phyloP scores from a whole-genome alignment of 2,329 filamentous ascomycete species.

The Blastomyces gilchristii region DNA sequence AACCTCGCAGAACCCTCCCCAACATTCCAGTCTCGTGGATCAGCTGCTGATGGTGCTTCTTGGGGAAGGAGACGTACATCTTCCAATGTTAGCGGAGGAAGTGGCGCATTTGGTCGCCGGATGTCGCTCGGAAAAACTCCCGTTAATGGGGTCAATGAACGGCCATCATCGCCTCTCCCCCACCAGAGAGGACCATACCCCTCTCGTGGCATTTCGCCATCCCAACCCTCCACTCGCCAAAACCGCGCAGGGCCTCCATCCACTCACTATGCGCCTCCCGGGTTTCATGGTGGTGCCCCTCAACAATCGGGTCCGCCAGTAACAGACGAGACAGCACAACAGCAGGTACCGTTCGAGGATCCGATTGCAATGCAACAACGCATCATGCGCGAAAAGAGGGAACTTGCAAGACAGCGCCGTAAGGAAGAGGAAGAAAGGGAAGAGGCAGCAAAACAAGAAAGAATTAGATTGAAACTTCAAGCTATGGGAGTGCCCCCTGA shows the following conservation, averaged over 20 bases:
- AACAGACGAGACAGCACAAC: slow-evolving; percentile 13
- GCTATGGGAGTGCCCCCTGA: slow-evolving; percentile 38
- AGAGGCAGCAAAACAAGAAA: slow-evolving; percentile 48
- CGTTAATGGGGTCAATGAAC: slow-evolving; percentile 27
- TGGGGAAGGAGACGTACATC: slow-evolving; percentile 73
- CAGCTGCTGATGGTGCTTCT: slow-evolving; percentile 46
- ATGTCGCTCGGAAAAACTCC: slow-evolving; percentile 45
- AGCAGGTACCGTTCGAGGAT: slow-evolving; percentile 27
- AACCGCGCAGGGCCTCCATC: slow-evolving; percentile 21
- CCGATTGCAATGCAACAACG: slow-evolving; percentile 47
- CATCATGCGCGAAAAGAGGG: slow-evolving; percentile 50
- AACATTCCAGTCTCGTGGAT: slow-evolving; percentile 71
- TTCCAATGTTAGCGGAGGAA: slow-evolving; percentile 83
- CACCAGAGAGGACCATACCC: slow-evolving; percentile 17
- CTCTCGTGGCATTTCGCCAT: slow-evolving; percentile 20
- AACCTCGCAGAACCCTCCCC: slow-evolving; percentile 72
- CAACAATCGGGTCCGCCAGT: slow-evolving; percentile 14
- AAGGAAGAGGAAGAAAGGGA: slow-evolving; percentile 47
- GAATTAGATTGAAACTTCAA: slow-evolving; percentile 47
- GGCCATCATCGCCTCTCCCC: slow-evolving; percentile 21
- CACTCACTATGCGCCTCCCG: slow-evolving; percentile 22
- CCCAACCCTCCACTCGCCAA: slow-evolving; percentile 23
- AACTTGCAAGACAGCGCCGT: slow-evolving; percentile 45
- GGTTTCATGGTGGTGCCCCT: slow-evolving; percentile 14
- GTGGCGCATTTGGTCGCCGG: slow-evolving; percentile 57